phyloP scores from a whole-genome alignment of 805 yeast genomes.

The Vanderwaltozyma tropicalis region DNA sequence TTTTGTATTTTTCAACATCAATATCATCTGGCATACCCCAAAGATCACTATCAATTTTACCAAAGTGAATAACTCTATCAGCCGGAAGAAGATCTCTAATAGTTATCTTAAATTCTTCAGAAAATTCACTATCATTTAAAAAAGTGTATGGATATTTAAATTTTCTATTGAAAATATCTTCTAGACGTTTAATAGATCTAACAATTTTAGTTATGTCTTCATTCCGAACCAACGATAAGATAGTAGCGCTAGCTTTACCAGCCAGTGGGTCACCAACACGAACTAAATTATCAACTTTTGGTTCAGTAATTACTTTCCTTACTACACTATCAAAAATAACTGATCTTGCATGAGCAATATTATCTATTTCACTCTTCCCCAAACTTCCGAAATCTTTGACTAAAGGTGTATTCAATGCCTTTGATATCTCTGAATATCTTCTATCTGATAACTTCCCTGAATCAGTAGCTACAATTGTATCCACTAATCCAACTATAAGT shows the following conservation, averaged over 20 bases:
- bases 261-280: conserved; percentile 18
- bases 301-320: conserved; percentile 35
- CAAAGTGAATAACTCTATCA: conserved; percentile 38
- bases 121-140: conserved; percentile 59
- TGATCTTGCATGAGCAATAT: not conserved
- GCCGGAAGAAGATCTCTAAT: conserved; percentile 33
- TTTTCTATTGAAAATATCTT: conserved; percentile 52
- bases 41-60: conserved; percentile 31
- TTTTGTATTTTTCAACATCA: conserved; percentile 34
- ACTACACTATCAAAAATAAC: conserved; percentile 28
- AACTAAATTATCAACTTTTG: conserved; percentile 33
- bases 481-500: too few species aligned
- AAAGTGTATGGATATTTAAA: conserved; percentile 77
- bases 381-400: not conserved
- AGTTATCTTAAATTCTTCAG: conserved; percentile 41
- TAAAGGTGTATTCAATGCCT: conserved; percentile 14
- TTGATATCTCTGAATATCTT: not conserved
- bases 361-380: not conserved
- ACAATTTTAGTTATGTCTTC: conserved; percentile 42
- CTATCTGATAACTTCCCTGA: not conserved
- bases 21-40: conserved; percentile 57
- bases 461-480: not conserved
- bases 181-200: conserved; percentile 49
- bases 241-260: conserved; percentile 60
- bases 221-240: conserved; percentile 63